A percentile compares a stretch with the other conserved stretches of the same genome.
These are phyloP conservation scores for Scutellaria baicalensis DNA, from an alignment of 257 asterid genomes.

Conservation along the genomic window DNA sequence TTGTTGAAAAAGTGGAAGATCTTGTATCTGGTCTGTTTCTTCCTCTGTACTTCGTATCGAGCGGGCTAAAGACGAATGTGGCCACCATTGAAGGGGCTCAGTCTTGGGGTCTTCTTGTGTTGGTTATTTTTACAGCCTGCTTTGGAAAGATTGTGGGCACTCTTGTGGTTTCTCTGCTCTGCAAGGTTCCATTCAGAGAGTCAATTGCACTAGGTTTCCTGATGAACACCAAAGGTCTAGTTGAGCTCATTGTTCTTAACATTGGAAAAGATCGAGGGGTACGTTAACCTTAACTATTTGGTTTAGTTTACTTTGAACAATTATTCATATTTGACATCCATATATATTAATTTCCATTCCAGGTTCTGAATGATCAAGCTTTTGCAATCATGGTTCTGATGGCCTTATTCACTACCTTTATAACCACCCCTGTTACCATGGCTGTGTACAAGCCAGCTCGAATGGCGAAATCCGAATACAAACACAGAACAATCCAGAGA, in stretches of 20 bases:
- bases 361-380: conserved; percentile 60
- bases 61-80: conserved; percentile 72
- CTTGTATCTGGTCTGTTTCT: conserved; percentile 74
- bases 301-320: not conserved
- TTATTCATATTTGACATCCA: not conserved
- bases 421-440: conserved; percentile 42
- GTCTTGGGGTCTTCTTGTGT: conserved; percentile 77
- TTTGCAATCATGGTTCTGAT: conserved; percentile 54
- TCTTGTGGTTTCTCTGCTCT: conserved; percentile 37
- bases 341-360: not conserved
- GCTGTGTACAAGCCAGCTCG: conserved; percentile 48
- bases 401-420: conserved; percentile 60
- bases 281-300: not conserved
- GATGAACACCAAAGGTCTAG: conserved; percentile 73
- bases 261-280: conserved; percentile 35
- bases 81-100: conserved; percentile 67
- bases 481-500: conserved; percentile 36
- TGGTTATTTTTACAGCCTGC: conserved; percentile 67
- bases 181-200: conserved; percentile 48
- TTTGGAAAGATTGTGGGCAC: conserved; percentile 76
- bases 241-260: conserved; percentile 86
- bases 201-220: conserved; percentile 70
- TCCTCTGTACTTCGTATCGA: conserved; percentile 75
- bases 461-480: conserved; percentile 25
- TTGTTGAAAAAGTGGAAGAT: conserved; percentile 81